Conservation (phyloP, 1,284 basidiomycete genomes). For the Malassezia nana region DNA sequence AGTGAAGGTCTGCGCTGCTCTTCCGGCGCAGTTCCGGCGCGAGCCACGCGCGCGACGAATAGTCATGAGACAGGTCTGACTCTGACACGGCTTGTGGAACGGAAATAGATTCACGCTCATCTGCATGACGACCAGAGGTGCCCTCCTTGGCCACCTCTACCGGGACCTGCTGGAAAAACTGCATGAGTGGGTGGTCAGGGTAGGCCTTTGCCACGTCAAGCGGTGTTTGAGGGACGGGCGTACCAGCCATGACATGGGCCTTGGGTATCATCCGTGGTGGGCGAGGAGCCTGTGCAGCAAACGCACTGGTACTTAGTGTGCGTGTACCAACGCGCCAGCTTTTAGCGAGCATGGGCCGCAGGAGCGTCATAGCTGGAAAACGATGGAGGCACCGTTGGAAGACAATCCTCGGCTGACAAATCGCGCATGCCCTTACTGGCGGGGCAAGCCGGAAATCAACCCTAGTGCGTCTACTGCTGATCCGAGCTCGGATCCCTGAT, state of each 20-base stretch:
- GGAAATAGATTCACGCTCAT: constrained; percentile 18
- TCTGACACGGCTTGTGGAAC: constrained; percentile 28
- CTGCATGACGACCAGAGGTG: constrained; percentile 15
- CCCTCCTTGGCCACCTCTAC: constrained; percentile 21
- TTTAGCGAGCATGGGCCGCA: background rate
- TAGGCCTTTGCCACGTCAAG: constrained; percentile 21
- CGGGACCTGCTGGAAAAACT: constrained; percentile 32
- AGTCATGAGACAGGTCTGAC: constrained; percentile 23
- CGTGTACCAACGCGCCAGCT: background rate
- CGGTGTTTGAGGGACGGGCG: constrained; percentile 12
- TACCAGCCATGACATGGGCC: constrained; percentile 18
- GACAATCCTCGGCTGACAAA: background rate
- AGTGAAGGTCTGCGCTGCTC: constrained; percentile 40
- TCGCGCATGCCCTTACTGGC: background rate
- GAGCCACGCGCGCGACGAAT: constrained; percentile 29
- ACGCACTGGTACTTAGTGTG: constrained; percentile 5
- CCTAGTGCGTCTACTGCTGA: background rate
- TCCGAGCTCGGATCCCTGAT: background rate
- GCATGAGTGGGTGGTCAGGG: constrained; percentile 39
- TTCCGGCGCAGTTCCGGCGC: constrained; percentile 41
- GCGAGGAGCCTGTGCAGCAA: constrained; percentile 6
- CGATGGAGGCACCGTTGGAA: background rate
- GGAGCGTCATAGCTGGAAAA: background rate
- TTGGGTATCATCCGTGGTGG: constrained; percentile 14
- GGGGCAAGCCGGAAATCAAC: background rate